phyloP scores from a whole-genome alignment of 345 rosid genomes.

The Streptanthus diversifolius region DNA sequence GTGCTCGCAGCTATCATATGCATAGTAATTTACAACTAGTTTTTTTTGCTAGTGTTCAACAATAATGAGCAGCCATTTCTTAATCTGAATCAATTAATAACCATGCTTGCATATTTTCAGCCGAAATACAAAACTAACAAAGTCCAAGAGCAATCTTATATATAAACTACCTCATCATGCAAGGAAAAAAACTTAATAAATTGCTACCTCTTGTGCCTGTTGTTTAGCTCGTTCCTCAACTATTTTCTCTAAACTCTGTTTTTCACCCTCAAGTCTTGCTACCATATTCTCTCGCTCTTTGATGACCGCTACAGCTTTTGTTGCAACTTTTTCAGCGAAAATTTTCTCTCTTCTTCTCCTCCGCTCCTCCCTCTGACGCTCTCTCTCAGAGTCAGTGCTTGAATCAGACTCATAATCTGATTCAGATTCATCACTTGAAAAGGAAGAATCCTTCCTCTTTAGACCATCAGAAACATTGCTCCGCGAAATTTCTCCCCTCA shows the following conservation, averaged over 20 bases:
- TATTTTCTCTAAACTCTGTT: conserved; percentile 89
- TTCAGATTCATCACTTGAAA: conserved; percentile 43
- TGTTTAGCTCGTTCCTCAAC: conserved; percentile 91
- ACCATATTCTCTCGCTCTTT: conserved; percentile 81
- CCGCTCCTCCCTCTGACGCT: conserved; percentile 74
- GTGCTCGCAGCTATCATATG: conserved; percentile 14
- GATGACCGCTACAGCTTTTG: conserved; percentile 67
- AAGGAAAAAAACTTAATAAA: not conserved
- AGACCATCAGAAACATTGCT: conserved; percentile 42
- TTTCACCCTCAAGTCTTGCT: conserved; percentile 93
- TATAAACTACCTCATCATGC: not conserved
- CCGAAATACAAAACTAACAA: not conserved
- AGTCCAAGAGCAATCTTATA: conserved; percentile 5
- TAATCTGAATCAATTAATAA: not conserved
- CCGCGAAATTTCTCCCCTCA: conserved; percentile 27
- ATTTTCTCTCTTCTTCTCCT: conserved; percentile 61
- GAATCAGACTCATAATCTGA: conserved; percentile 56
- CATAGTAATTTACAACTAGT: not conserved
- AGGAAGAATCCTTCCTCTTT: conserved; percentile 48
- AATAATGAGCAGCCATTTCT: conserved; percentile 10
- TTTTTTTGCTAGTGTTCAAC: conserved; percentile 3
- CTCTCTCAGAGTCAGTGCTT: conserved; percentile 77
- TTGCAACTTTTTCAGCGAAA: conserved; percentile 74
- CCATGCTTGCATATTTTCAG: not conserved
- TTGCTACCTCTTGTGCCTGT: conserved; percentile 82